Evolutionary conservation across 345 rosid genomes (phyloP).

Genomic region (Pistacia integerrima): DNA sequence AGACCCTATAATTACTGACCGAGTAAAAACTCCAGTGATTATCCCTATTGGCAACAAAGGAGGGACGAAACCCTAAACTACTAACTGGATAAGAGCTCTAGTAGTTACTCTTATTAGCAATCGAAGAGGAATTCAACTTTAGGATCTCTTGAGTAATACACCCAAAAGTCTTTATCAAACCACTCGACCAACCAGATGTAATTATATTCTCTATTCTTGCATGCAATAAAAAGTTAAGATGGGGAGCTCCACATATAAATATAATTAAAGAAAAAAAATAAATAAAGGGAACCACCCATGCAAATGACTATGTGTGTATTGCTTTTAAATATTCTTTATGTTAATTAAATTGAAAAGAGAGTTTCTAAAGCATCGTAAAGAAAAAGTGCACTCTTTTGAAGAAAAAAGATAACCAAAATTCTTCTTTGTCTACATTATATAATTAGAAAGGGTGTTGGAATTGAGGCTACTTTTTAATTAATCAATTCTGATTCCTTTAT

Average conservation of each 20-base stretch:
- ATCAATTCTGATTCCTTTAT: constrained; percentile 47
- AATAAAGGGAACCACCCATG: neutral
- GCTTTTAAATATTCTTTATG: constrained; percentile 10
- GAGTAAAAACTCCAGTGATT: no score
- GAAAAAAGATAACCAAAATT: constrained; percentile 41
- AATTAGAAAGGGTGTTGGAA: constrained; percentile 25
- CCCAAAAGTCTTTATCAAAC: no score
- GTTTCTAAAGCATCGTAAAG: constrained; percentile 56
- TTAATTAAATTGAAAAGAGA: constrained; percentile 38
- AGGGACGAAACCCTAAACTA: no score
- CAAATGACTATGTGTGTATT: constrained; percentile 16
- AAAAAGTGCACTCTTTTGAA: constrained; percentile 49
- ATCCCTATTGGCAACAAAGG: no score
- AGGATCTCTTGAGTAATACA: no score
- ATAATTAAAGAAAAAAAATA: no score
- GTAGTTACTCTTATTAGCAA: no score
- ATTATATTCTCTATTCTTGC: neutral
- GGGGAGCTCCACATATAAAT: neutral
- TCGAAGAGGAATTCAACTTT: no score
- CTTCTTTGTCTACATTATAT: constrained; percentile 45
- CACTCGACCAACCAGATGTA: no score
- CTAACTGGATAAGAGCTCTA: no score
- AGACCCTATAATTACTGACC: no score
- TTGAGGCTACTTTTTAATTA: constrained; percentile 39
- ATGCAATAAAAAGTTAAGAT: neutral